Conservation (phyloP, 1,139 yeast species). For the Chernovozyma sophiae-reginae region DNA sequence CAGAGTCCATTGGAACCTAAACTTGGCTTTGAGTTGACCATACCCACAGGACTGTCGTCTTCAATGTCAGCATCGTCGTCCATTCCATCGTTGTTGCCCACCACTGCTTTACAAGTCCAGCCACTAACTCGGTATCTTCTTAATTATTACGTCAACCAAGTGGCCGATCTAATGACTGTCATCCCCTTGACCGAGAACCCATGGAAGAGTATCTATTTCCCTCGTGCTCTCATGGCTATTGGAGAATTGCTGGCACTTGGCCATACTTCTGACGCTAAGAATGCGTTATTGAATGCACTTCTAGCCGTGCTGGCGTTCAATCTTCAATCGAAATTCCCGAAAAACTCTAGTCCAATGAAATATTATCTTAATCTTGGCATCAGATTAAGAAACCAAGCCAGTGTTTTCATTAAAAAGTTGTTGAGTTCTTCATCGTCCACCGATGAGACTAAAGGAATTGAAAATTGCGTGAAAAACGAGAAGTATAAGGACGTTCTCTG, state of each 20-base stretch:
- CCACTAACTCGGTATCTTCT: conserved; percentile 68
- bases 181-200: conserved; percentile 79
- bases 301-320: conserved; percentile 82
- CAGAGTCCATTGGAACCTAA: conserved; percentile 44
- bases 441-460: conserved; percentile 32
- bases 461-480: conserved; percentile 56
- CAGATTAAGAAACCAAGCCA: conserved; percentile 70
- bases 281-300: conserved; percentile 74
- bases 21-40: conserved; percentile 34
- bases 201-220: conserved; percentile 82
- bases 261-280: conserved; percentile 68
- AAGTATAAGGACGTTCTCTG: conserved; percentile 82
- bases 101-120: conserved; percentile 58
- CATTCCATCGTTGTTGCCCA: conserved; percentile 33
- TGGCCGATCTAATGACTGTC: conserved; percentile 86
- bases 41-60: conserved; percentile 19
- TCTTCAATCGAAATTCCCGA: conserved; percentile 65
- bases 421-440: conserved; percentile 25
- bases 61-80: conserved; percentile 12
- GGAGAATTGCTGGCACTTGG: conserved; percentile 81
- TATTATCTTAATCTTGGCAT: conserved; percentile 71
- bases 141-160: conserved; percentile 71
- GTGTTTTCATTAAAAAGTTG: conserved; percentile 55
- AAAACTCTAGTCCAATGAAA: conserved; percentile 59
- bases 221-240: conserved; percentile 73